A percentile compares a stretch with the other conserved stretches of the same genome.
These are phyloP conservation scores for Pichia californica DNA, from an alignment of 805 yeast genomes.

Conservation along the genomic window DNA sequence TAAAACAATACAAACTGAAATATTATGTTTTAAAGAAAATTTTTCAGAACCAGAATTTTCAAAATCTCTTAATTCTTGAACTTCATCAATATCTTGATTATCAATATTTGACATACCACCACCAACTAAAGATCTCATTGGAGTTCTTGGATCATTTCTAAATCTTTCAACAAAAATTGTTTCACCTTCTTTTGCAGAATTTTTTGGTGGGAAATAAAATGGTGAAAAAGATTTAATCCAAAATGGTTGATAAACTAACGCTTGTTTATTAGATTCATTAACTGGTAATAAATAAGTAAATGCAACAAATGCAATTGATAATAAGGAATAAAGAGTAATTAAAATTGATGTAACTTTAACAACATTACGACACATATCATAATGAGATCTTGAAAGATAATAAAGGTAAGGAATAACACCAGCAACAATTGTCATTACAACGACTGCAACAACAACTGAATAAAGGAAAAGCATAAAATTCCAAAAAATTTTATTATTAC, in stretches of 20 bases:
- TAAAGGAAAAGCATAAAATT: constrained; percentile 43
- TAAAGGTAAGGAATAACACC: constrained; percentile 55
- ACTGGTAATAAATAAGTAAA: constrained; percentile 52
- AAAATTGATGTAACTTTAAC: constrained; percentile 45
- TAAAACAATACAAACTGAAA: constrained; percentile 41
- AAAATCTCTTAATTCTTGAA: constrained; percentile 18
- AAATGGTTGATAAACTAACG: constrained; percentile 62
- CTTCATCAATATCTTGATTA: constrained; percentile 9
- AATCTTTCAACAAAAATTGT: constrained; percentile 17
- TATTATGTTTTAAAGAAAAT: constrained; percentile 39
- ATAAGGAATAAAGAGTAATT: constrained; percentile 43
- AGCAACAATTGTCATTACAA: constrained; percentile 64
- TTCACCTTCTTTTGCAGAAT: constrained; percentile 36
- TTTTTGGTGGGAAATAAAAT: constrained; percentile 50
- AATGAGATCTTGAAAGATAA: constrained; percentile 40
- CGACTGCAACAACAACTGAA: constrained; percentile 46
- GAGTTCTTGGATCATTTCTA: constrained; percentile 14
- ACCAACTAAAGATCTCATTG: constrained; percentile 26
- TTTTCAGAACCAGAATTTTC: constrained; percentile 18
- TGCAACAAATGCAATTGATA: constrained; percentile 43
- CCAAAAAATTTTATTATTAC: constrained; percentile 48
- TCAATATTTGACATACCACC: constrained; percentile 17
- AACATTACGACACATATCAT: constrained; percentile 47
- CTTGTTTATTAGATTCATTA: constrained; percentile 40
- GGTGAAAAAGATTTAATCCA: constrained; percentile 66